Base-by-base conservation (phyloP, 1,284 basidiomycete species). In the Heliocybe sulcata region DNA sequence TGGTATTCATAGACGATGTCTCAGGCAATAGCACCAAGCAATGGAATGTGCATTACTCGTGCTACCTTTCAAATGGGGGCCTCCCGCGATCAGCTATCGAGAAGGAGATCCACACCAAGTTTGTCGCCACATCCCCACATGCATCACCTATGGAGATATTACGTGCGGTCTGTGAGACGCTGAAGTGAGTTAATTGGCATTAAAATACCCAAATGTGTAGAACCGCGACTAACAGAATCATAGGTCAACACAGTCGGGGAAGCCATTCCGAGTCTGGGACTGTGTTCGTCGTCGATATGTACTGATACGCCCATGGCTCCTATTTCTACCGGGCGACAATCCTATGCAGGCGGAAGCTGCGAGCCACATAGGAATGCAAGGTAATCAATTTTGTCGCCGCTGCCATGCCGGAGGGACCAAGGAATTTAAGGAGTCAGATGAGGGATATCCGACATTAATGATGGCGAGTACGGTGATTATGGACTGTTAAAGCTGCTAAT, bases 341-440 rank as follows among this genome's bases (percentile, higher is more conserved):
- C 72, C 71, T 0, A 63, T 67, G 52, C 71, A 71, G 54, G 57
- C 67, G 0, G 70, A 72, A 49, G 35, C 57, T 1, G 56, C 61
- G 2, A 68, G 64, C 0, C 60, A 66, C 51, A 58, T 61, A 47
- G 70, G 70, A 1, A 35, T 53, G 0, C 57, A 64, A 16, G 60
- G 60, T 4, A 67, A 64, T 31, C 35, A 51, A 9, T 58, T 57
- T 35, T 72, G 68, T 51, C 56, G 64, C 0, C 31, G n/a, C 16
- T 35, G 49, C 26, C 6, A 12, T 8, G 4, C 6, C 12, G 70
- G 69, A 10, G 67, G 71, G 1, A 56, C 57, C 2, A 45, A 60
- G 23, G 57, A 47, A 10, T 10, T 64, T 0, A 59, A 58, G 8
- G 66, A 67, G 53, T 61, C 60, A 6, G 51, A 64, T 33, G 61